Evolutionary conservation across 2,329 filamentous ascomycete species (phyloP), one percentile per base, ranked within the genome.

Genomic region (Biscogniauxia marginata): DNA sequence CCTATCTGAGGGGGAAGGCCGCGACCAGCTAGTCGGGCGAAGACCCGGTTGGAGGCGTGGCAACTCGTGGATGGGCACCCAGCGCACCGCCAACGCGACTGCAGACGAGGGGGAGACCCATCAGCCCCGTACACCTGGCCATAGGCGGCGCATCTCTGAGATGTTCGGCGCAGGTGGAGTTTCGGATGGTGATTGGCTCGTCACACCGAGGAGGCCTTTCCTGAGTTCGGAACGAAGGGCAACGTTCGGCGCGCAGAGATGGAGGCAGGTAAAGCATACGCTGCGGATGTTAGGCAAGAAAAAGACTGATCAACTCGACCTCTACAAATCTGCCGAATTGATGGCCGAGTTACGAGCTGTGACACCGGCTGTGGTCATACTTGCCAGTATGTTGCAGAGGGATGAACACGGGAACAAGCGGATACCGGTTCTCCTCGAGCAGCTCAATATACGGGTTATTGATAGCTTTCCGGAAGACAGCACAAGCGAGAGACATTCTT

Each of bases 341-440:
- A 93, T 99, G 84, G 95, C 95, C 1, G 95, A 99, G 73, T 79
- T 99, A 39, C 84, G 95, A 49, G 96, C 95, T 46, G 95, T 92
- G 53, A 91, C 93, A 1, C 95, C 95, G 3, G 95, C 95, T 21
- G 95, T 93, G 19, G 79, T 99, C 56, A 96, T 99, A 74, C 78
- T 99, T 52, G 95, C 95, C 7, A 97, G 93, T 69, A 97, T 98
- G 90, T 95, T 98, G 66, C 95, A 98, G 75, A 84, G 95, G 55
- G 95, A 99, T 66, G 95, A 99, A 73, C 91, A 97, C 66, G 92
- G 93, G 49, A 95, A 96, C 74, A 95, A 91, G 75, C 87, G 93
- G 57, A 96, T 99, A 55, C 95, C 95, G 0, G 92, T 99, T 52
- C 83, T 99, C 3, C 82, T 99, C 6, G 95, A 99, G 73, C 95